phyloP scores from a whole-genome alignment of 202 grass and related monocot genomes.

The Panicum virgatum region DNA sequence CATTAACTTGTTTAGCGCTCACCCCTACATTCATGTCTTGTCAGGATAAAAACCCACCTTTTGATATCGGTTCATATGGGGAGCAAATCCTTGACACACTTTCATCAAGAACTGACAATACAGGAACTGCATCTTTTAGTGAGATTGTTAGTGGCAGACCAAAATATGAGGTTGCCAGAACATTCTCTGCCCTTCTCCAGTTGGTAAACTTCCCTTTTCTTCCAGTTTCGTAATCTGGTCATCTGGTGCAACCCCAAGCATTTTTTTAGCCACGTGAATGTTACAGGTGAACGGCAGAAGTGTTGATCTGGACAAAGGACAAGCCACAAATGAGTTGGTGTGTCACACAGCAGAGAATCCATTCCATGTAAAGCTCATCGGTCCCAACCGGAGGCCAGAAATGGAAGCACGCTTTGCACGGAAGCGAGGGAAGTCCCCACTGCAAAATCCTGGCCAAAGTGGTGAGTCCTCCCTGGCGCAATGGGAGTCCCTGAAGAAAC shows the following conservation, averaged over 20 bases:
- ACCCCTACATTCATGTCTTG: slow-evolving; percentile 18
- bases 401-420: no score
- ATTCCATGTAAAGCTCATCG: no score
- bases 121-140: slow-evolving; percentile 59
- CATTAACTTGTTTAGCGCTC: slow-evolving; percentile 12
- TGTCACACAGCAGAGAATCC: no score
- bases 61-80: slow-evolving; percentile 98
- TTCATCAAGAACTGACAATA: slow-evolving; percentile 50
- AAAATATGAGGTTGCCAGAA: slow-evolving; percentile 84
- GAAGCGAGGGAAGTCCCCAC: no score
- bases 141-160: slow-evolving; percentile 62
- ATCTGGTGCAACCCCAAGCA: background rate
- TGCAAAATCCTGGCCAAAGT: no score
- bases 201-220: slow-evolving; percentile 52
- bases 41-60: slow-evolving; percentile 85
- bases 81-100: slow-evolving; percentile 72
- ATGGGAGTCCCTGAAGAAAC: no score
- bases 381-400: no score
- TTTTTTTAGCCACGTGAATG: no score
- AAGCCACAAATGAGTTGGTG: no score
- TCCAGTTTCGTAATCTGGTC: background rate
- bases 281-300: no score
- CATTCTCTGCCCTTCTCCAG: slow-evolving; percentile 98
- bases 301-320: no score
- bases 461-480: no score